phyloP scores from a whole-genome alignment of 2,329 filamentous ascomycete species.

The Tolypocladium pustulatum region DNA sequence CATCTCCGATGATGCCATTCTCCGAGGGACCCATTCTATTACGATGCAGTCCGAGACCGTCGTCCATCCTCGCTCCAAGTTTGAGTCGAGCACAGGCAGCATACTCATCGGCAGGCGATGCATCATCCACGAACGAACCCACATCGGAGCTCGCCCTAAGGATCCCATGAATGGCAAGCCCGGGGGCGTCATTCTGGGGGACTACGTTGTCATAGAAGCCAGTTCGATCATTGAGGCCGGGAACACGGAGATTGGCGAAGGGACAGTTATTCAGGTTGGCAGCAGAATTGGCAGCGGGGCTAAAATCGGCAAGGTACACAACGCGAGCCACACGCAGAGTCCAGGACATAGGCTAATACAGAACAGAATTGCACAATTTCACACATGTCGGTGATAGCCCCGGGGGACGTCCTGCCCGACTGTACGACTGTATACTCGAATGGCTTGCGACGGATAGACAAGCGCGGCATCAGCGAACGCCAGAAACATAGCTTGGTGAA shows the following conservation, averaged over 20 bases:
- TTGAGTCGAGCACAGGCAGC: slow-evolving; percentile 69
- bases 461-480: slow-evolving; percentile 49
- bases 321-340: not conserved
- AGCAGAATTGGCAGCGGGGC: slow-evolving; percentile 49
- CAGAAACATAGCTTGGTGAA: slow-evolving; percentile 54
- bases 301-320: slow-evolving; percentile 48
- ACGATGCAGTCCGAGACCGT: slow-evolving; percentile 68
- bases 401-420: slow-evolving; percentile 50
- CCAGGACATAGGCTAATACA: not conserved
- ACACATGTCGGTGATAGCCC: slow-evolving; percentile 46
- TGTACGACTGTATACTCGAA: slow-evolving; percentile 61
- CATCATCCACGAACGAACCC: slow-evolving; percentile 64
- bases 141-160: slow-evolving; percentile 36
- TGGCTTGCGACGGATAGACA: slow-evolving; percentile 47
- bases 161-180: slow-evolving; percentile 12
- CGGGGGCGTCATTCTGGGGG: slow-evolving; percentile 45
- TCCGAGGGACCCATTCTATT: slow-evolving; percentile 66
- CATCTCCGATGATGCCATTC: slow-evolving; percentile 51
- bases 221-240: slow-evolving; percentile 51
- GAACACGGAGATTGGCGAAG: slow-evolving; percentile 50
- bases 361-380: slow-evolving; percentile 59
- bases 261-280: slow-evolving; percentile 49
- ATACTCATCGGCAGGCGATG: slow-evolving; percentile 73
- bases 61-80: slow-evolving; percentile 73
- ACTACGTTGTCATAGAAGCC: slow-evolving; percentile 53